These are phyloP conservation scores for Picochlorum sp. DNA, from an alignment of 139 green algal genomes.

Conservation along the genomic window DNA sequence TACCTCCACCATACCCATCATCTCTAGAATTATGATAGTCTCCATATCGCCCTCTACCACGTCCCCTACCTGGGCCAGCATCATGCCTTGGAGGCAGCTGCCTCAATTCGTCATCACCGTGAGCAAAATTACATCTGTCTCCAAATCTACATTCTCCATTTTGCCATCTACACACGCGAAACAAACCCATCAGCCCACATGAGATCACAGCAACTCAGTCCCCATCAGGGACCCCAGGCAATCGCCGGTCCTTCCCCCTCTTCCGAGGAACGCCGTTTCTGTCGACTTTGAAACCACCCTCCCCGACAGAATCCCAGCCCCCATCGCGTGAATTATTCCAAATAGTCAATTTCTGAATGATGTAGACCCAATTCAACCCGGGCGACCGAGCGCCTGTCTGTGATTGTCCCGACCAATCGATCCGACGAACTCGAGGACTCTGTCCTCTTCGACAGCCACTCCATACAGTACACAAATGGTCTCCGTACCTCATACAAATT, in stretches of 20 bases:
- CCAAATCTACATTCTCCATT: slow-evolving; percentile 84
- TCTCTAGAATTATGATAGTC: background rate
- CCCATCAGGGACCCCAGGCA: background rate
- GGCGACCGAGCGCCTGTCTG: too few relatives aligned
- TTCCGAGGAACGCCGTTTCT: too few relatives aligned
- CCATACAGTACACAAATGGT: too few relatives aligned
- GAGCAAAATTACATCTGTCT: slow-evolving; percentile 90
- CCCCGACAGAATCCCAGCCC: background rate
- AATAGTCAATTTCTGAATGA: too few relatives aligned
- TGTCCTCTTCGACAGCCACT: too few relatives aligned
- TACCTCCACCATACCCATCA: slow-evolving; percentile 1
- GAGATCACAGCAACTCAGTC: background rate
- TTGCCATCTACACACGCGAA: slow-evolving; percentile 52
- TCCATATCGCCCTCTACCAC: slow-evolving; percentile 2
- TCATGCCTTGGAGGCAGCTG: slow-evolving; percentile 36
- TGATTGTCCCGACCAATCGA: too few relatives aligned
- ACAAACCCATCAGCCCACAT: background rate
- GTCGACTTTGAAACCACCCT: background rate
- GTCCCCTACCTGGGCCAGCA: slow-evolving; percentile 1
- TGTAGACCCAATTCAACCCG: too few relatives aligned
- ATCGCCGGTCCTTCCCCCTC: background rate
- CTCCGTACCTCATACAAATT: slow-evolving; percentile 64
- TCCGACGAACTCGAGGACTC: too few relatives aligned
- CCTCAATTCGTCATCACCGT: slow-evolving; percentile 82
- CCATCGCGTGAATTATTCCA: too few relatives aligned